phyloP scores from a whole-genome alignment of 306 rosid species.

The Cercis canadensis region DNA sequence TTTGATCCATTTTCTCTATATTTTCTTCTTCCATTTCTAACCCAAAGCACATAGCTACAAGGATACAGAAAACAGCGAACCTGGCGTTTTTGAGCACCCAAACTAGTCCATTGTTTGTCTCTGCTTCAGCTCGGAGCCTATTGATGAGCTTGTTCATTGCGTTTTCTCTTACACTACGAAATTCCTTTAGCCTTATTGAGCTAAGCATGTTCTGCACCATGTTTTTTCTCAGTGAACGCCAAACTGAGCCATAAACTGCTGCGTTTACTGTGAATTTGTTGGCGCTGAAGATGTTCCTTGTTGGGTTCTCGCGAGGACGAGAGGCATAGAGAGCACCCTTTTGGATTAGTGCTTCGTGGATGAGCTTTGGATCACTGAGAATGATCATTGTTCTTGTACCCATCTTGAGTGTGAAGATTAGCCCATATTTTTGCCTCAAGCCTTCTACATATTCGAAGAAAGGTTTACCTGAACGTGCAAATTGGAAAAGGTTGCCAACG shows the following conservation, averaged over 20 bases:
- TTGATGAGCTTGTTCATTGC: constrained; percentile 75
- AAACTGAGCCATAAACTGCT: constrained; percentile 71
- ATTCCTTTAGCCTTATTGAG: constrained; percentile 70
- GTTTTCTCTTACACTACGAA: constrained; percentile 57
- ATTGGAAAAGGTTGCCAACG: constrained; percentile 89
- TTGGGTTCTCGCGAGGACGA: constrained; percentile 80
- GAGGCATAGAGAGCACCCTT: constrained; percentile 66
- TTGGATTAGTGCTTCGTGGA: constrained; percentile 77
- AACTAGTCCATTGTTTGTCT: constrained; percentile 60
- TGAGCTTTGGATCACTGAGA: constrained; percentile 60
- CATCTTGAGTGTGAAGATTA: constrained; percentile 86
- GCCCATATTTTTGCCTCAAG: constrained; percentile 50
- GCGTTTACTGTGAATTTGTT: constrained; percentile 91
- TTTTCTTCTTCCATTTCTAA: constrained; percentile 81
- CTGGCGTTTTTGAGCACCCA: constrained; percentile 75
- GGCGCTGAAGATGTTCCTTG: constrained; percentile 77
- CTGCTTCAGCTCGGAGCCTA: constrained; percentile 64
- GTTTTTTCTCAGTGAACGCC: constrained; percentile 84
- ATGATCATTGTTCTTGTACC: constrained; percentile 79
- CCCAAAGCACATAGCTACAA: constrained; percentile 86
- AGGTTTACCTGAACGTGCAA: constrained; percentile 68
- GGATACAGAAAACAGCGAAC: constrained; percentile 80
- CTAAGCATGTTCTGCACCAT: constrained; percentile 98
- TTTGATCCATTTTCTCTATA: constrained; percentile 68
- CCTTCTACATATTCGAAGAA: constrained; percentile 67